Evolutionary conservation across 2,329 filamentous ascomycete genomes (phyloP).

Genomic region (Diaporthe sp.): DNA sequence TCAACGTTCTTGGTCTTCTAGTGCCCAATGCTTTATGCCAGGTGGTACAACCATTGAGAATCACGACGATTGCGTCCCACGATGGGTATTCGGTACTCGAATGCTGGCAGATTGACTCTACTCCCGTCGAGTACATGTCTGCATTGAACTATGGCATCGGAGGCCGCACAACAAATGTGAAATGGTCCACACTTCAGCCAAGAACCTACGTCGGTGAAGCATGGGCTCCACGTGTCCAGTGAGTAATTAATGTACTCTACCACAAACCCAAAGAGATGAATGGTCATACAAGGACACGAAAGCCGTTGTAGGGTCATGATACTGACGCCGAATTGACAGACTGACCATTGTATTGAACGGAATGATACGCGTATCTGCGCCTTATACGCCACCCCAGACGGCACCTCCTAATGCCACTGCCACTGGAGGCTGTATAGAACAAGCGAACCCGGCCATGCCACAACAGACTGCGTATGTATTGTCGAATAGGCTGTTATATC

Average conservation of each 20-base stretch:
- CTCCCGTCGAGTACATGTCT: not conserved
- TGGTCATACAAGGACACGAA: fast-evolving
- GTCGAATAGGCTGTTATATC: not conserved
- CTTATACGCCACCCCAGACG: not conserved
- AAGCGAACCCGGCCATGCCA: not conserved
- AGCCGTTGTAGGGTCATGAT: too few species aligned
- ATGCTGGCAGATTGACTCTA: conserved; percentile 3
- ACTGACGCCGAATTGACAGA: not conserved
- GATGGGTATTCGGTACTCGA: conserved; percentile 1
- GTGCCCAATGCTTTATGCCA: not conserved
- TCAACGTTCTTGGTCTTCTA: not conserved
- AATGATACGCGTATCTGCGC: conserved; percentile 5
- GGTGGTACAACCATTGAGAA: not conserved
- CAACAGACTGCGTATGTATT: not conserved
- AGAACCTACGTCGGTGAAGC: conserved; percentile 2
- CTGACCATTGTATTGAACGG: conserved; percentile 2
- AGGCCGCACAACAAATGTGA: not conserved
- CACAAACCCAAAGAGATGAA: not conserved
- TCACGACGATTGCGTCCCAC: not conserved
- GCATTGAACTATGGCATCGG: not conserved
- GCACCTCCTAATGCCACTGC: not conserved
- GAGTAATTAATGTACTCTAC: not conserved
- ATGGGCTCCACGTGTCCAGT: conserved; percentile 12
- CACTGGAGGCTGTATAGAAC: not conserved
- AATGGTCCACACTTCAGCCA: not conserved